phyloP scores from a whole-genome alignment of 148 eudicot species.

The Beta vulgaris region DNA sequence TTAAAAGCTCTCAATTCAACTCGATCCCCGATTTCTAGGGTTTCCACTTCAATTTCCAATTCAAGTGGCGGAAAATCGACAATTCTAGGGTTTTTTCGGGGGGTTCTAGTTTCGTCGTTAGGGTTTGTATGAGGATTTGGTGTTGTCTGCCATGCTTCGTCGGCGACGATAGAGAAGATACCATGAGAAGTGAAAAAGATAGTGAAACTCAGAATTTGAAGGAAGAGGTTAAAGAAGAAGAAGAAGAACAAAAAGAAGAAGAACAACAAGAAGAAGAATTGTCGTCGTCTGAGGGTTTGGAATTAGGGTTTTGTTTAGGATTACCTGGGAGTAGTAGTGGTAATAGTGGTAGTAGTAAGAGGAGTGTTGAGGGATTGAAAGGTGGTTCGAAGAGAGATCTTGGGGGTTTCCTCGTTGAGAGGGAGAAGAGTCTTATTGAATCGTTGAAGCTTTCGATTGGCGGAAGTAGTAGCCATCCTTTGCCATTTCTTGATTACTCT shows the following conservation, averaged over 20 bases:
- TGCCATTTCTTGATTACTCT: constrained; percentile 8
- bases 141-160: constrained; percentile 39
- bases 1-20: neutral
- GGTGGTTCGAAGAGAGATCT: constrained; percentile 35
- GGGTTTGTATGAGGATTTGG: constrained; percentile 37
- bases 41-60: constrained; percentile 8
- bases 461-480: constrained; percentile 27
- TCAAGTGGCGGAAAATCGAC: neutral
- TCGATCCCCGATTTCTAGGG: constrained; percentile 31
- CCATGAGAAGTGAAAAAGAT: constrained; percentile 21
- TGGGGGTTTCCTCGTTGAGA: constrained; percentile 28
- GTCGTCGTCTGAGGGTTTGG: constrained; percentile 13
- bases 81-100: constrained; percentile 24
- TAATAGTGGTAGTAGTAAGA: constrained; percentile 12
- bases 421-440: constrained; percentile 31
- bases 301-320: constrained; percentile 34
- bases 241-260: constrained; percentile 5
- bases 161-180: constrained; percentile 20
- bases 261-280: neutral
- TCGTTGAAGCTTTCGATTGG: constrained; percentile 33
- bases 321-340: constrained; percentile 17
- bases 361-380: constrained; percentile 17
- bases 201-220: constrained; percentile 10
- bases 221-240: neutral
- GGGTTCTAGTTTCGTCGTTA: neutral